Base-by-base conservation (phyloP, 2,329 filamentous ascomycete species). In the Colletotrichum magnum region DNA sequence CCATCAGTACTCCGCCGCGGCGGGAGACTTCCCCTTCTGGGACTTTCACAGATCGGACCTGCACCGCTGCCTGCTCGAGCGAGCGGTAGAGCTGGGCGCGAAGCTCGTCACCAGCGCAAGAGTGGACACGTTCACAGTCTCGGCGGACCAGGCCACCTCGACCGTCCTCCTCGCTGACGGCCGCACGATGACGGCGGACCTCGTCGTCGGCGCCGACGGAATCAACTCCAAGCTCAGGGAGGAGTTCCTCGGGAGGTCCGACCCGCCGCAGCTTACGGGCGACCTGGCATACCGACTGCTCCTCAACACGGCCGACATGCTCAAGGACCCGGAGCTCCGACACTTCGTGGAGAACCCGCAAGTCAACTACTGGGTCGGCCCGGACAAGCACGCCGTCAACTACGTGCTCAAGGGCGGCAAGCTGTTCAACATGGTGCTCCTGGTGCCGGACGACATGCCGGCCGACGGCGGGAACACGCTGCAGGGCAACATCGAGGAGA, bases 401-500 rank as follows among this genome's bases (percentile, higher is more conserved):
- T 76, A 77, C 52, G 73, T 75, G 0, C 70, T 77, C 12, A 73
- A 75, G 21, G 64, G 72, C 48, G 75, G 74, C 21, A 70, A 73
- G 56, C 65, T 75, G 21, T 76, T 77, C 67, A 77, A 77, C 48
- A 71, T 77, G 43, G 75, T 77, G 0, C 77, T 86, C 13, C 71
- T 85, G 10, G 80, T 80, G 15, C 84, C 84, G 0, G 84, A 86
- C 68, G 82, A 85, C 59, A 74, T 86, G 52, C 80, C 81, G 1
- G 21, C 53, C 9, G 60, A 64, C 10, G 45, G 65, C 54, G 69
- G 71, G 1, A 71, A 72, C 70, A 79, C 80, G 0, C 78, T 86
- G 0, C 79, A 83, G 15, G 86, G 85, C 3, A 84, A 85, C 63
- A 82, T 89, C 4, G 79, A 86, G 41, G 81, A 83, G 73, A 83